Evolutionary conservation across 352 stramenopile species (phyloP).

Genomic region (Phytopythium cucurbitacearum): DNA sequence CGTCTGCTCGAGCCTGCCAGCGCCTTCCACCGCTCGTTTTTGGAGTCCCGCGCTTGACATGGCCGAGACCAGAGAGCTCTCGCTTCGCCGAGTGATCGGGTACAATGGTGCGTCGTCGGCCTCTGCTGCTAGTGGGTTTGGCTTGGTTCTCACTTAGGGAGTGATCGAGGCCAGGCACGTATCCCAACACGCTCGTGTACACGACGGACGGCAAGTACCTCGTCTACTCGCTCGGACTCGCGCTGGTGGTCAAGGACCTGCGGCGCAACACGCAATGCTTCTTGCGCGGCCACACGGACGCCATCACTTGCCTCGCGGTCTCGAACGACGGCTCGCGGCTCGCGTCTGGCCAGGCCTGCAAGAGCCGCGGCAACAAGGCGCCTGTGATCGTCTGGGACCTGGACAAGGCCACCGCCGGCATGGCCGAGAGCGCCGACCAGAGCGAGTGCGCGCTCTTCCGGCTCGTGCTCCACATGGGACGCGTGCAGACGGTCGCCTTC

Average conservation of each 20-base stretch:
- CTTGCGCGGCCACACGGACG: constrained; percentile 90
- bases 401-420: constrained; percentile 64
- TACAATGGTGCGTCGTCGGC: constrained; percentile 61
- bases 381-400: constrained; percentile 96
- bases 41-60: constrained; percentile 16
- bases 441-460: constrained; percentile 78
- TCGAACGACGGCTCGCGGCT: constrained; percentile 89
- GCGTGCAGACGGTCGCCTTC: constrained; percentile 92
- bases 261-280: constrained; percentile 81
- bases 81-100: constrained; percentile 70
- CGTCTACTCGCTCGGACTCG: constrained; percentile 84
- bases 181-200: constrained; percentile 71
- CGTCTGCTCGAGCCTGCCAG: constrained; percentile 1
- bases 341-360: constrained; percentile 89
- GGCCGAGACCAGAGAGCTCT: constrained; percentile 68
- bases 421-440: constrained; percentile 58
- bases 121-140: constrained; percentile 5
- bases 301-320: constrained; percentile 90
- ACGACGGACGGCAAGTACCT: constrained; percentile 76
- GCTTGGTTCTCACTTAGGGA: background rate
- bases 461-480: constrained; percentile 94
- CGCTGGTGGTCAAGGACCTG: constrained; percentile 82
- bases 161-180: constrained; percentile 26
- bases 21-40: constrained; percentile 1
- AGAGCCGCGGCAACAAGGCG: constrained; percentile 92